These are phyloP conservation scores for Salix purpurea DNA, from an alignment of 345 rosid genomes.

Conservation along the genomic window DNA sequence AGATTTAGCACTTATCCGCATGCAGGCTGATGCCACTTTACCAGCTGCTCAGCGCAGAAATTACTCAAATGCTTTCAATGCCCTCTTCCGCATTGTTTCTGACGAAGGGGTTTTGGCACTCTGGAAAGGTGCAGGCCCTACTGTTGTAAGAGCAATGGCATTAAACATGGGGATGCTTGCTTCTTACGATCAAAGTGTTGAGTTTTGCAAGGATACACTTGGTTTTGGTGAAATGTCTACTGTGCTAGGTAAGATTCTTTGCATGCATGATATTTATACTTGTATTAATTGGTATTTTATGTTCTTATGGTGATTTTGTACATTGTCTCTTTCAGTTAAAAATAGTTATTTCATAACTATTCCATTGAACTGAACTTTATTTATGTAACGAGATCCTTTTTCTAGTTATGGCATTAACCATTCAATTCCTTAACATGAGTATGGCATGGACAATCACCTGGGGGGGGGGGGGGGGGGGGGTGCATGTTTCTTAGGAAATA, in stretches of 20 bases:
- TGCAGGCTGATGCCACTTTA: slow-evolving; percentile 97
- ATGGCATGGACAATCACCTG: background rate
- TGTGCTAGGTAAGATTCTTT: slow-evolving; percentile 40
- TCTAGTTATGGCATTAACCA: background rate
- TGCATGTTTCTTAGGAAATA: no score
- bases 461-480: no score
- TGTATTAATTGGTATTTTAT: background rate
- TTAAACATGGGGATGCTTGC: slow-evolving; percentile 99
- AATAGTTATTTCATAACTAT: no score
- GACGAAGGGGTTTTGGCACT: slow-evolving; percentile 97
- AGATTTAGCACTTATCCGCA: slow-evolving; percentile 93
- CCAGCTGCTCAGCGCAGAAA: slow-evolving; percentile 89
- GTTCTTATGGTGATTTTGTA: background rate
- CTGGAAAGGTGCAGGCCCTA: slow-evolving; percentile 99
- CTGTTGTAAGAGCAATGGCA: slow-evolving; percentile 99
- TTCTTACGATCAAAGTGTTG: slow-evolving; percentile 94
- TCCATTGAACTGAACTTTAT: no score
- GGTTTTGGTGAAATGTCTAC: slow-evolving; percentile 76
- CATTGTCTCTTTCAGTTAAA: background rate
- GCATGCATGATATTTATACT: background rate
- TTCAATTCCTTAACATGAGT: background rate
- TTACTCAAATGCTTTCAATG: slow-evolving; percentile 91
- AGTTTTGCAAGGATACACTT: slow-evolving; percentile 70
- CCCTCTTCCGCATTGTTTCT: slow-evolving; percentile 68
- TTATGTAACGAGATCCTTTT: no score